Percentiles rank a stretch among this genome's conserved stretches.
These are phyloP conservation scores for Cutaneotrichosporon sp. DNA, from an alignment of 1,284 basidiomycete species.

Conservation along the genomic window DNA sequence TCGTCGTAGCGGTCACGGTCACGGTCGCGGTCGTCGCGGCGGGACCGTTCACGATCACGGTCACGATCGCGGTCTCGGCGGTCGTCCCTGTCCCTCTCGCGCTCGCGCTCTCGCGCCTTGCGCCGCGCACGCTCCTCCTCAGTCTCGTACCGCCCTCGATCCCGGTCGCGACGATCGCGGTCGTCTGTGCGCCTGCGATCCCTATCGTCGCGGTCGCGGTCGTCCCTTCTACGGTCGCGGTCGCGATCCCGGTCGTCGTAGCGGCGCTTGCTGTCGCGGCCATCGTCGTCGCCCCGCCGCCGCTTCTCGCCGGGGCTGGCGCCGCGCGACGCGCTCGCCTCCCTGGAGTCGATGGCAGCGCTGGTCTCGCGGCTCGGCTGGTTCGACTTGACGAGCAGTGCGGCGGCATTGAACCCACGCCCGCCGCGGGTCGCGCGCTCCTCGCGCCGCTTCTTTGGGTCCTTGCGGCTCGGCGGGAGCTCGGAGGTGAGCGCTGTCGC, in stretches of 20 bases:
- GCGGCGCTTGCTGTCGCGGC: slow-evolving; percentile 24
- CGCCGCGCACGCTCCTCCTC: slow-evolving; percentile 39
- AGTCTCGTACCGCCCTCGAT: slow-evolving; percentile 33
- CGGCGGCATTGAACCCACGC: slow-evolving; percentile 46
- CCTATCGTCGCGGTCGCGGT: slow-evolving; percentile 14
- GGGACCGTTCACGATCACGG: slow-evolving; percentile 17
- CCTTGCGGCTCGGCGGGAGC: slow-evolving; percentile 31
- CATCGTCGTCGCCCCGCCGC: slow-evolving; percentile 24
- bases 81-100: slow-evolving; percentile 10
- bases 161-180: slow-evolving; percentile 24
- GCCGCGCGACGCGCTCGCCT: slow-evolving; percentile 23
- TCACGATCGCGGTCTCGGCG: slow-evolving; percentile 25
- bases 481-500: slow-evolving; percentile 64
- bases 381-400: slow-evolving; percentile 32
- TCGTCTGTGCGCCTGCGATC: slow-evolving; percentile 6
- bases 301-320: slow-evolving; percentile 20
- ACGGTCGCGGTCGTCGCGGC: slow-evolving; percentile 24
- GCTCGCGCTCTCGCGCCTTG: slow-evolving; percentile 40
- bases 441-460: slow-evolving; percentile 31
- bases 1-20: slow-evolving; percentile 18
- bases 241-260: slow-evolving; percentile 14
- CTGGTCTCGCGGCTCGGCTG: not conserved
- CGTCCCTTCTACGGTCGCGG: slow-evolving; percentile 14
- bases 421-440: slow-evolving; percentile 39
- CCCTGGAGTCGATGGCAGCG: slow-evolving; percentile 13